A percentile compares a stretch with the other conserved stretches of the same genome.
These are phyloP conservation scores for Trypanosoma avium DNA, from an alignment of 208 protist genomes.

Conservation along the genomic window DNA sequence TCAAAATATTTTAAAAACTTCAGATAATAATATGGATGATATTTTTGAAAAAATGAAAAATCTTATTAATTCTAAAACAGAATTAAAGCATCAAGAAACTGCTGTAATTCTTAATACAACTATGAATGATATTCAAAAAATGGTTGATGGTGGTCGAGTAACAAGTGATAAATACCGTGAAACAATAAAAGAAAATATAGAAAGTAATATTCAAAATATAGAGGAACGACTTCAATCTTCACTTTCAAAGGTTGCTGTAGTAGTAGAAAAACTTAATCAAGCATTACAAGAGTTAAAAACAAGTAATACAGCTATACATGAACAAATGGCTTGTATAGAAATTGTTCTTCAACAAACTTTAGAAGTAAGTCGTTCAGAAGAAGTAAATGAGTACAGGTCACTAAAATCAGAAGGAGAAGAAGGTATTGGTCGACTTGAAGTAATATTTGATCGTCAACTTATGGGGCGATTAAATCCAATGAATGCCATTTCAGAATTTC, in stretches of 20 bases:
- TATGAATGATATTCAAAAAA: slow-evolving; percentile 60
- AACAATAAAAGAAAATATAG: slow-evolving; percentile 35
- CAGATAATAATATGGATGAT: slow-evolving; percentile 39
- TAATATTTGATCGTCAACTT: slow-evolving; percentile 19
- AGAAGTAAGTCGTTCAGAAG: slow-evolving; percentile 59
- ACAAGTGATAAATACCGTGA: slow-evolving; percentile 34
- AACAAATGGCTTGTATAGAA: slow-evolving; percentile 77
- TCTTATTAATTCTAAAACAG: slow-evolving; percentile 54
- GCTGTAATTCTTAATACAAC: slow-evolving; percentile 43
- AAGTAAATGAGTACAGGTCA: slow-evolving; percentile 31
- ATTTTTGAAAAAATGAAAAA: slow-evolving; percentile 62
- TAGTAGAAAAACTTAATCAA: slow-evolving; percentile 72
- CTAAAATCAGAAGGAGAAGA: slow-evolving; percentile 25
- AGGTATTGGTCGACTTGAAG: slow-evolving; percentile 16
- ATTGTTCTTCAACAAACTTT: slow-evolving; percentile 71
- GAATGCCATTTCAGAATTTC: slow-evolving; percentile 17
- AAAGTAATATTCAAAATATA: slow-evolving; percentile 44
- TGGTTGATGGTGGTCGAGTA: slow-evolving; percentile 66
- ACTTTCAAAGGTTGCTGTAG: slow-evolving; percentile 51
- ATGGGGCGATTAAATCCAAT: slow-evolving; percentile 24
- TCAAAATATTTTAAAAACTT: slow-evolving; percentile 40
- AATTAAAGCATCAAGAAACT: slow-evolving; percentile 39
- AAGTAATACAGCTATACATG: slow-evolving; percentile 73
- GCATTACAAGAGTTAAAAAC: slow-evolving; percentile 61
- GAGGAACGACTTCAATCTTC: slow-evolving; percentile 45